phyloP scores from a whole-genome alignment of 116 monocot species.

The Phalaenopsis hybrid region DNA sequence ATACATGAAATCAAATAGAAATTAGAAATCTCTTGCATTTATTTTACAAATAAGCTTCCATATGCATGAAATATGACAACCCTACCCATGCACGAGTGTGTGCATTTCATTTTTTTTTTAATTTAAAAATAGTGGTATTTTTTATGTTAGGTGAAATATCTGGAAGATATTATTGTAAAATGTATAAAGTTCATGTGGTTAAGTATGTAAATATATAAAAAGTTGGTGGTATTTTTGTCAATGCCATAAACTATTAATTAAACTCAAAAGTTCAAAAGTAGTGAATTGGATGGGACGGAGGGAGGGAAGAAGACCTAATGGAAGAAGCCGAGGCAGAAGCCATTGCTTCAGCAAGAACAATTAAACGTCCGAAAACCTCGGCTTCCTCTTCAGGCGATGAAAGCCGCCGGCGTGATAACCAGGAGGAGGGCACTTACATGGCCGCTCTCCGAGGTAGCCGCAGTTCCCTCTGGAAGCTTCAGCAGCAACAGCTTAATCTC shows the following conservation, averaged over 20 bases:
- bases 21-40: too few relatives aligned
- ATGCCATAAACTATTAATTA: background rate
- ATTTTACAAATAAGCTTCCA: too few relatives aligned
- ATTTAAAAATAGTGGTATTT: background rate
- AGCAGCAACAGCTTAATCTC: conserved; percentile 21
- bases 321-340: conserved; percentile 43
- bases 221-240: background rate
- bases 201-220: background rate
- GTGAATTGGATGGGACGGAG: background rate
- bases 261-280: too few relatives aligned
- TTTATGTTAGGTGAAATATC: too few relatives aligned
- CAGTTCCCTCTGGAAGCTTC: conserved; percentile 58
- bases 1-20: too few relatives aligned
- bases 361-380: conserved; percentile 37
- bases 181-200: too few relatives aligned
- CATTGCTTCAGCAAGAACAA: background rate
- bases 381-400: background rate
- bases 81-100: too few relatives aligned
- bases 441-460: conserved; percentile 64
- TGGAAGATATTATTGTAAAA: too few relatives aligned
- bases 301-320: conserved; percentile 22
- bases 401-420: background rate
- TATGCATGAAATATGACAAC: too few relatives aligned
- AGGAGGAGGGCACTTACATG: conserved; percentile 51
- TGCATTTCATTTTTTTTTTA: too few relatives aligned